Conservation (phyloP, 768 basidiomycete genomes). For the Trametes gibbosa region DNA sequence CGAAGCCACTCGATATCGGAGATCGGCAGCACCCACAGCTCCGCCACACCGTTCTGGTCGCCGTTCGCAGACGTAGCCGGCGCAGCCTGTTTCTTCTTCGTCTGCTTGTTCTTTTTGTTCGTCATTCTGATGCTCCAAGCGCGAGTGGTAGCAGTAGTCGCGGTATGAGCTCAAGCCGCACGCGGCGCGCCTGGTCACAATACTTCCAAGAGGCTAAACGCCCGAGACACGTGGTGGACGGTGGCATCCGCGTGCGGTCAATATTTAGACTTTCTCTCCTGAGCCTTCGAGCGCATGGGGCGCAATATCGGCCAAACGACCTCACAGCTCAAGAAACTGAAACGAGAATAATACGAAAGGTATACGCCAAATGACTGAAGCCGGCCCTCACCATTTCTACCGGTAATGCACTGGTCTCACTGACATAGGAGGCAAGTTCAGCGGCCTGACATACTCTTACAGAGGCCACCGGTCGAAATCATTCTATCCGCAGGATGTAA, state of each 20-base stretch:
- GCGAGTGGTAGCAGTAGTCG: too few species aligned
- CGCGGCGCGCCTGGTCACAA: too few species aligned
- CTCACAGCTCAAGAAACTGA: too few species aligned
- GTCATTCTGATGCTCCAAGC: constrained; percentile 5
- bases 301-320: too few species aligned
- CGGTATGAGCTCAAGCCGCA: too few species aligned
- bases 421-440: background rate
- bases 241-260: too few species aligned
- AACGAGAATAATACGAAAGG: background rate
- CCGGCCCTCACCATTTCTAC: background rate
- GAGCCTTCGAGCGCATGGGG: too few species aligned
- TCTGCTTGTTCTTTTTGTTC: constrained; percentile 24
- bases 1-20: constrained; percentile 6
- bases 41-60: constrained; percentile 1
- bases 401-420: background rate
- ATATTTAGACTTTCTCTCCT: too few species aligned
- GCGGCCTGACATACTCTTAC: background rate
- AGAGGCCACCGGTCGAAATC: constrained; percentile 35
- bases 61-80: constrained; percentile 8
- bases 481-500: constrained; percentile 33
- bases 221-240: too few species aligned
- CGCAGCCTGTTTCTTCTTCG: constrained; percentile 19
- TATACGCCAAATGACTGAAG: background rate
- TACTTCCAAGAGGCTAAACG: too few species aligned
- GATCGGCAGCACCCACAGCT: constrained; percentile 4